Evolutionary conservation across 805 yeast genomes (phyloP), one percentile per base, ranked within the genome.

Genomic region (Wickerhamomyces chaumierensis): DNA sequence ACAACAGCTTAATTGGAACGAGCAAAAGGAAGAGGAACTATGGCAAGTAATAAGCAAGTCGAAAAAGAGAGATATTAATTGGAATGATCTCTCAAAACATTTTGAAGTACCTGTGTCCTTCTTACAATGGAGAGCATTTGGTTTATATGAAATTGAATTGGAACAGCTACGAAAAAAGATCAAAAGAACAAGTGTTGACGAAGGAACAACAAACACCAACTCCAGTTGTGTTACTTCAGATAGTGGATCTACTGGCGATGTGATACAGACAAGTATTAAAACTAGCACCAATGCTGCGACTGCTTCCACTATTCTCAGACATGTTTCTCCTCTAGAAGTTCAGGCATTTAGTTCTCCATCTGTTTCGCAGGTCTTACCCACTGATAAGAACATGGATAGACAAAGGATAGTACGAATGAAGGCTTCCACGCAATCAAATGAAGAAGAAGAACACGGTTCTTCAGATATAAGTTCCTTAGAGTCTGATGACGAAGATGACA

Each of bases 121-220:
- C 18, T 41, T 53, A 2, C 58, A 53, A 37, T 56, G 51, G 29
- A 56, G 51, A 27, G 51, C 55, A 6, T 53, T 43, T 27, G 52
- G 58, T 56, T 40, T 53, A 12, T 53, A 53, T 28, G 58, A 53
- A 31, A 45, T 42, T 25, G 56, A 53, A 36, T 36, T 53, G 19
- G 55, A 53, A 20, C 52, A 51, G 28, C 35, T 53, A 19, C 45
- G 48, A 12, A 40, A 35, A 9, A 42, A 44, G 11, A 48, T 53
- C 7, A 53, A 49, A 33, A 42, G 33, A 36, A 25, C 25, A 42
- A n/a, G 40, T 49, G 1, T 40, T 45, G 9, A 51, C 40, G 6
- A 42, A 49, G 2, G 28, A n/a, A n/a, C n/a, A n/a, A n/a, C n/a
- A n/a, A n/a, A n/a, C n/a, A n/a, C n/a, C n/a, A n/a, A n/a, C n/a